Evolutionary conservation across 1,284 basidiomycete species (phyloP).

Genomic region (Boletus hoseneyae): DNA sequence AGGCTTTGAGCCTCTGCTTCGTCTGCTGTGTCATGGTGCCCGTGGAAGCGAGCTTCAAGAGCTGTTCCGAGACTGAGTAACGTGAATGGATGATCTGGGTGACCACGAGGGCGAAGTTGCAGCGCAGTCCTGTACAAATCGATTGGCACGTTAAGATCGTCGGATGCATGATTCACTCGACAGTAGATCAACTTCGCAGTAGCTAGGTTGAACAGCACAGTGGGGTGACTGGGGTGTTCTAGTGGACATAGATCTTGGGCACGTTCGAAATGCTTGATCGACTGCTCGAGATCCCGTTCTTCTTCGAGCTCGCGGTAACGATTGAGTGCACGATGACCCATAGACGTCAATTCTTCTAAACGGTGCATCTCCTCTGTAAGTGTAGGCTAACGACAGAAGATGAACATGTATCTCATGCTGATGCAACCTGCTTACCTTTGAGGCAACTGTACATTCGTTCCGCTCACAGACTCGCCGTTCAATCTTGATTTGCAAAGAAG

Average conservation of each 20-base stretch:
- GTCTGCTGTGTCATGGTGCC: not conserved
- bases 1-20: not conserved
- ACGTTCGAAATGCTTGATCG: not conserved
- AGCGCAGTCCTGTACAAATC: not conserved
- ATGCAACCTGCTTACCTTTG: not conserved
- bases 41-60: not conserved
- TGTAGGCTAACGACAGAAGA: not conserved
- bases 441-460: not conserved
- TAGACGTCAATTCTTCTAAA: not conserved
- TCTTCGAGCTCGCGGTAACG: not conserved
- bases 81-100: not conserved
- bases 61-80: not conserved
- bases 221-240: not conserved
- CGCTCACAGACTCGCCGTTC: not conserved
- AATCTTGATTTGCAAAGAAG: not conserved
- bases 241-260: not conserved
- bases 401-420: not conserved
- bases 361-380: not conserved
- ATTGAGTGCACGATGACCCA: not conserved
- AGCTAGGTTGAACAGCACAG: not conserved
- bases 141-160: not conserved
- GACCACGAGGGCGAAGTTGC: not conserved
- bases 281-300: not conserved
- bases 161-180: not conserved
- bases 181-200: not conserved